These are phyloP conservation scores for Exophiala phaeomuriformis DNA, from an alignment of 2,329 filamentous ascomycete genomes.

Conservation along the genomic window DNA sequence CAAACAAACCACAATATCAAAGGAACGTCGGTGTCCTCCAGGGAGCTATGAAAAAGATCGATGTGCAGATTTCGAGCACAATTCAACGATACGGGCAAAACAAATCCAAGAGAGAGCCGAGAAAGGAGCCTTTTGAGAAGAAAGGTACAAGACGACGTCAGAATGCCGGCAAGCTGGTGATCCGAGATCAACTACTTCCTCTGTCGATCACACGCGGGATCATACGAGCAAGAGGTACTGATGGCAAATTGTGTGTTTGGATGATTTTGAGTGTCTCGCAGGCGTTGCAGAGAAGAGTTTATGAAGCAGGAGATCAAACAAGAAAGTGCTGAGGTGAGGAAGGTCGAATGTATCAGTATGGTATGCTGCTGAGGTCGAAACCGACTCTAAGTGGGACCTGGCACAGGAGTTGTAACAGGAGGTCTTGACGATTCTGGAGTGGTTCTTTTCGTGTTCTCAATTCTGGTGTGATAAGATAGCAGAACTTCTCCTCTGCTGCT, in stretches of 20 bases:
- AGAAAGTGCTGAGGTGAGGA: conserved; percentile 1
- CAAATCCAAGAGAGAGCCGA: conserved; percentile 9
- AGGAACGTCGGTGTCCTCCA: not conserved
- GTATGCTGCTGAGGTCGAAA: conserved; percentile 15
- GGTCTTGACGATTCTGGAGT: not conserved
- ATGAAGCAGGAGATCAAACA: conserved; percentile 24
- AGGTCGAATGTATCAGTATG: conserved; percentile 12
- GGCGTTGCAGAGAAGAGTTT: not conserved
- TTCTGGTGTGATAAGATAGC: not conserved
- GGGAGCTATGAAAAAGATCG: not conserved
- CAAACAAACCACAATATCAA: not conserved
- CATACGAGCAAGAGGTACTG: conserved; percentile 17
- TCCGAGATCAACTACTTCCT: conserved; percentile 12
- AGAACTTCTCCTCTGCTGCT: not conserved
- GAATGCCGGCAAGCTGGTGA: conserved; percentile 11
- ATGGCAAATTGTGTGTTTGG: conserved; percentile 17
- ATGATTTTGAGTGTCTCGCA: conserved; percentile 3
- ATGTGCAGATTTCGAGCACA: not conserved
- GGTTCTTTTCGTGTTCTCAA: not conserved
- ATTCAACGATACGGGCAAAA: not conserved
- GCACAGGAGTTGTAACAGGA: conserved; percentile 23
- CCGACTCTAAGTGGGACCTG: conserved; percentile 19
- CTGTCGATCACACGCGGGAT: conserved; percentile 14
- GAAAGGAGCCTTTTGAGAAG: conserved; percentile 19
- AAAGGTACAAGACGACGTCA: not conserved